These are phyloP conservation scores for Iris pallida DNA, from an alignment of 116 monocot species.

Conservation along the genomic window DNA sequence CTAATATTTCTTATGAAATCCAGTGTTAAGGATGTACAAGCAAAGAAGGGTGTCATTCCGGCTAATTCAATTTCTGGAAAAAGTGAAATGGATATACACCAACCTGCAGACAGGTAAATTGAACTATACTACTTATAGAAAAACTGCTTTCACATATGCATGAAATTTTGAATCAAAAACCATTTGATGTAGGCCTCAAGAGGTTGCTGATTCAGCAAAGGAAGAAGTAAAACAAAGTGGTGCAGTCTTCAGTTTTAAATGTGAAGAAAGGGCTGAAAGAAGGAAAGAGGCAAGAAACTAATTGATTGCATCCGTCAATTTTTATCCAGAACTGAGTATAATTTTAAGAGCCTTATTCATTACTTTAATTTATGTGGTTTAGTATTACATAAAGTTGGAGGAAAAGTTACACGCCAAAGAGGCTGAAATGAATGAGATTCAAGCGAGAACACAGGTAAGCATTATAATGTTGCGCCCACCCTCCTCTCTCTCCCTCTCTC, in stretches of 20 bases:
- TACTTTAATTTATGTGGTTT: conserved; percentile 1
- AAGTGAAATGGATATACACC: conserved; percentile 8
- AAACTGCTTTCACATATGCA: background rate
- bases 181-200: conserved; percentile 28
- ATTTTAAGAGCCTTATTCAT: background rate
- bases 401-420: conserved; percentile 61
- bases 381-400: conserved; percentile 60
- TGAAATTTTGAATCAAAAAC: background rate
- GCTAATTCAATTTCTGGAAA: conserved; percentile 20
- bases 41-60: conserved; percentile 14
- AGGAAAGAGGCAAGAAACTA: conserved; percentile 57
- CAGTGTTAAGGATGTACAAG: conserved; percentile 18
- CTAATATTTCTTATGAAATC: background rate
- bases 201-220: conserved; percentile 8
- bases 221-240: conserved; percentile 21
- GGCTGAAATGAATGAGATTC: conserved; percentile 44
- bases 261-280: conserved; percentile 58
- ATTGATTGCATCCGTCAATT: conserved; percentile 3
- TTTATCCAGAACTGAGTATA: background rate
- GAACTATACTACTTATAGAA: background rate
- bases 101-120: conserved; percentile 29
- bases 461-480: background rate
- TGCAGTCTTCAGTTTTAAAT: conserved; percentile 46
- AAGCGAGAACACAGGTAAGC: conserved; percentile 52
- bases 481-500: background rate